phyloP scores from a whole-genome alignment of 352 stramenopile species.

The Phytophthora pseudosyringae region DNA sequence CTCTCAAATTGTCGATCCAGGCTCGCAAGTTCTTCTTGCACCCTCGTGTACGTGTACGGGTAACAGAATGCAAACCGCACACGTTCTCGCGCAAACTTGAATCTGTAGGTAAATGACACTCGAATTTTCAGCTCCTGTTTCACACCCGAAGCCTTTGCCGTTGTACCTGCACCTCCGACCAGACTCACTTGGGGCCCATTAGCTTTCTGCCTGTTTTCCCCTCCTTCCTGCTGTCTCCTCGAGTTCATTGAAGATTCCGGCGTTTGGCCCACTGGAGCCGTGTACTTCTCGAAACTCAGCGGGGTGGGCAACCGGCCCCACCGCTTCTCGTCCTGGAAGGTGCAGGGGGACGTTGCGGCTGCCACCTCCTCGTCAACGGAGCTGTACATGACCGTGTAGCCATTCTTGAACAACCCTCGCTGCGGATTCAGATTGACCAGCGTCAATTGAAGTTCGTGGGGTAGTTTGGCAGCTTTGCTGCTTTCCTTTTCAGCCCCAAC shows the following conservation, averaged over 20 bases:
- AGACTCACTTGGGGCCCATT: slow-evolving; percentile 27
- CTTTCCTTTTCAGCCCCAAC: background rate
- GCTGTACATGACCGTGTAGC: slow-evolving; percentile 80
- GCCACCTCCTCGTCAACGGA: slow-evolving; percentile 36
- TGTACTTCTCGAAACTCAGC: slow-evolving; percentile 50
- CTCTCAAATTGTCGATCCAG: slow-evolving; percentile 42
- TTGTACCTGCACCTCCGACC: background rate
- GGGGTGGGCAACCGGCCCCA: slow-evolving; percentile 49
- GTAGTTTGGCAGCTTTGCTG: slow-evolving; percentile 18
- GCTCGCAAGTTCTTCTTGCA: slow-evolving; percentile 52
- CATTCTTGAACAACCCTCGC: slow-evolving; percentile 77
- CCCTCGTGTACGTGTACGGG: slow-evolving; percentile 83
- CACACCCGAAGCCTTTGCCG: background rate
- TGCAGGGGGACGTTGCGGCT: slow-evolving; percentile 40
- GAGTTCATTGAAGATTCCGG: background rate
- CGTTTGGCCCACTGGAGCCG: slow-evolving; percentile 3
- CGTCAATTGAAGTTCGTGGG: slow-evolving; percentile 59
- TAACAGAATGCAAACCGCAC: slow-evolving; percentile 85
- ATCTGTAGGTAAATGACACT: slow-evolving; percentile 69
- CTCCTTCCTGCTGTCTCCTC: slow-evolving; percentile 37
- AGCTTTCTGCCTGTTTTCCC: slow-evolving; percentile 32
- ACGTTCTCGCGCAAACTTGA: slow-evolving; percentile 57
- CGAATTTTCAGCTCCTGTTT: slow-evolving; percentile 53
- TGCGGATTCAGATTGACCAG: slow-evolving; percentile 83
- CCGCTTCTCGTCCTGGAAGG: slow-evolving; percentile 44